These are phyloP conservation scores for Beauveria asiatica DNA, from an alignment of 2,329 filamentous ascomycete genomes.

Conservation along the genomic window DNA sequence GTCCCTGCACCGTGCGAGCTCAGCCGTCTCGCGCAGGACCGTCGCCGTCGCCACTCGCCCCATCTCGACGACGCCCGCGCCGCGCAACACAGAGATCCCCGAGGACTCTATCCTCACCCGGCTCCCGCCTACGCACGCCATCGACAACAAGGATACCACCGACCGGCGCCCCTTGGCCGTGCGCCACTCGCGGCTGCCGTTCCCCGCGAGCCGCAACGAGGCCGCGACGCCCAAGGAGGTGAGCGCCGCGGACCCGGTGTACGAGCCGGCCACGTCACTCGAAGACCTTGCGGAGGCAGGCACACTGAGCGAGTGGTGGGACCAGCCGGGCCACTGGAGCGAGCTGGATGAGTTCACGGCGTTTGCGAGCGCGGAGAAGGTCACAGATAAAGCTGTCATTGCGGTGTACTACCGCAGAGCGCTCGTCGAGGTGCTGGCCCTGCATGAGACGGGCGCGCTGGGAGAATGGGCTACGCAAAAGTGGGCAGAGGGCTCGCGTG, in stretches of 20 bases:
- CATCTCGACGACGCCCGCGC: constrained; percentile 27
- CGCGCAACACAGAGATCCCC: constrained; percentile 22
- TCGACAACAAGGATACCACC: constrained; percentile 13
- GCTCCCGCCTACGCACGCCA: constrained; percentile 25
- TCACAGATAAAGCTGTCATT: constrained; percentile 35
- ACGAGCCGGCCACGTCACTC: constrained; percentile 38
- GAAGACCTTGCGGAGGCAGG: constrained; percentile 40
- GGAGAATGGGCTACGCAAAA: constrained; percentile 24
- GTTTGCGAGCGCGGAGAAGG: constrained; percentile 33
- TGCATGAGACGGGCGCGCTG: constrained; percentile 26
- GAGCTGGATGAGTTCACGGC: constrained; percentile 34
- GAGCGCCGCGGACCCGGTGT: constrained; percentile 26
- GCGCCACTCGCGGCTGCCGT: constrained; percentile 22
- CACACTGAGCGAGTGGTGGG: constrained; percentile 44
- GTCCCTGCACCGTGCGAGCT: constrained; percentile 20
- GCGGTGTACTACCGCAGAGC: constrained; percentile 42
- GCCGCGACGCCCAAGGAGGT: constrained; percentile 25
- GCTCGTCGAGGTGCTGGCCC: constrained; percentile 41
- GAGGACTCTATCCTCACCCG: constrained; percentile 19
- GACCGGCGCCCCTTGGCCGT: constrained; percentile 19
- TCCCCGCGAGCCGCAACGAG: constrained; percentile 27
- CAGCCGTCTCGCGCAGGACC: constrained; percentile 15
- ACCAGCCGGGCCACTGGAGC: constrained; percentile 43
- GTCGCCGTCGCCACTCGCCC: constrained; percentile 18
- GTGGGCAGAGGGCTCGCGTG: constrained; percentile 24